Evolutionary conservation across 2,329 filamentous ascomycete genomes (phyloP).

Genomic region (Claviceps paspali): DNA sequence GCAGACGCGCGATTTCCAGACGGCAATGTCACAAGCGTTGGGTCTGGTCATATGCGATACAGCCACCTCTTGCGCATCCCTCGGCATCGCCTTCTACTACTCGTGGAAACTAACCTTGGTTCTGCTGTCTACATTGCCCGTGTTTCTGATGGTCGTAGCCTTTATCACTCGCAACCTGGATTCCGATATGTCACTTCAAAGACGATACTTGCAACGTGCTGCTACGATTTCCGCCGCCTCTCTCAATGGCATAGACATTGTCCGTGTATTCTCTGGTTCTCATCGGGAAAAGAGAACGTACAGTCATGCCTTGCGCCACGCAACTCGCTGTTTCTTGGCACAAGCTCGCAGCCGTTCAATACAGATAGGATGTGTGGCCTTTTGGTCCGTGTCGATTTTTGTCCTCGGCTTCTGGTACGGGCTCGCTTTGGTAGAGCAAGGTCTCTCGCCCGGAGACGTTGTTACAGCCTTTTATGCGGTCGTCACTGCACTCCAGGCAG

Average conservation of each 20-base stretch:
- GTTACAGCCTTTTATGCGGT: conserved; percentile 78
- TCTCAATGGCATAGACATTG: conserved; percentile 61
- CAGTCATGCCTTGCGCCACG: conserved; percentile 34
- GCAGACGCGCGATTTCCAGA: conserved; percentile 67
- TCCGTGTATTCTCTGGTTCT: conserved; percentile 75
- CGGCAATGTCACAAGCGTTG: conserved; percentile 64
- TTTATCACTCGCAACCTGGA: conserved; percentile 47
- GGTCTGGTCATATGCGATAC: conserved; percentile 52
- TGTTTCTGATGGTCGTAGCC: conserved; percentile 46
- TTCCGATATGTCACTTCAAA: conserved; percentile 53
- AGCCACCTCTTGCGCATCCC: conserved; percentile 47
- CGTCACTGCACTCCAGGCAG: conserved; percentile 57
- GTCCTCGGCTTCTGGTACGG: conserved; percentile 87
- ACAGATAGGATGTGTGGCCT: conserved; percentile 58
- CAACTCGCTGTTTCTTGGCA: conserved; percentile 46
- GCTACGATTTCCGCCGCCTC: conserved; percentile 58
- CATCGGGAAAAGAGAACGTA: conserved; percentile 56
- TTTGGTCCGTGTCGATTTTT: conserved; percentile 66
- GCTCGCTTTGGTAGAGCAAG: conserved; percentile 47
- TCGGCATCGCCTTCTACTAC: conserved; percentile 59
- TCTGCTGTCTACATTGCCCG: conserved; percentile 56
- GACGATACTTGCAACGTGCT: conserved; percentile 49
- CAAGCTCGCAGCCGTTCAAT: conserved; percentile 55
- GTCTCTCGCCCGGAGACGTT: conserved; percentile 48
- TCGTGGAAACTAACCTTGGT: conserved; percentile 78